A percentile compares a stretch with the other conserved stretches of the same genome.
phyloP scores from a whole-genome alignment of 768 basidiomycete species.

The Dendrothele bispora region DNA sequence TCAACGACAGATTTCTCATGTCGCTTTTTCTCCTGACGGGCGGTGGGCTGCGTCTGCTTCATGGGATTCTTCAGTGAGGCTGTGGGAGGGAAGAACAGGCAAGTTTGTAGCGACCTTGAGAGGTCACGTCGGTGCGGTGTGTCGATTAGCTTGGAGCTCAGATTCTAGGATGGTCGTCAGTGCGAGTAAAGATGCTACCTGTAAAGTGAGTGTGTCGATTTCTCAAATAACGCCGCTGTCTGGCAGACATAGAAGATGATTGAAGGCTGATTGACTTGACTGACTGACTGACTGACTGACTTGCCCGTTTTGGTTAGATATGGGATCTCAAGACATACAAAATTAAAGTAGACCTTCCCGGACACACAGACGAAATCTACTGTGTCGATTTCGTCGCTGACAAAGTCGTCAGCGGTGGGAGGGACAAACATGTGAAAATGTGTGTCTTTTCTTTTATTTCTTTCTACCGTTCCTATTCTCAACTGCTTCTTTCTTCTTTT shows the following conservation, averaged over 20 bases:
- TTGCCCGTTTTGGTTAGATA: constrained; percentile 50
- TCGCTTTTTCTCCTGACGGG: constrained; percentile 93
- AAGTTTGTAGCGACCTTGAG: constrained; percentile 90
- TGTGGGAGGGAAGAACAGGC: constrained; percentile 86
- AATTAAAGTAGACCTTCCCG: constrained; percentile 89
- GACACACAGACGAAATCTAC: constrained; percentile 97
- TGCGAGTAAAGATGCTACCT: constrained; percentile 93
- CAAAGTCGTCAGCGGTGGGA: constrained; percentile 97
- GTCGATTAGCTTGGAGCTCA: constrained; percentile 92
- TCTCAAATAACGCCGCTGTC: no score
- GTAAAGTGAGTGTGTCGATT: constrained; percentile 79
- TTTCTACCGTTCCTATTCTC: no score
- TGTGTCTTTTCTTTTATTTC: no score
- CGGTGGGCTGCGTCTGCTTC: constrained; percentile 88
- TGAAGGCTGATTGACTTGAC: background rate
- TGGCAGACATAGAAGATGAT: no score
- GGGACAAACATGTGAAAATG: constrained; percentile 93
- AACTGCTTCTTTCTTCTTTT: no score
- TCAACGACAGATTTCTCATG: constrained; percentile 92
- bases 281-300: background rate
- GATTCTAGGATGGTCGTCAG: constrained; percentile 91
- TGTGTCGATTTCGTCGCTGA: constrained; percentile 99
- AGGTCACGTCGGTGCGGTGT: constrained; percentile 94
- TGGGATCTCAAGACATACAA: constrained; percentile 98
- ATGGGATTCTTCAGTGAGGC: constrained; percentile 86